Percentiles rank a stretch among this genome's conserved stretches.
Conservation (phyloP, 2,329 filamentous ascomycete species). For the Fusarium piperis region DNA sequence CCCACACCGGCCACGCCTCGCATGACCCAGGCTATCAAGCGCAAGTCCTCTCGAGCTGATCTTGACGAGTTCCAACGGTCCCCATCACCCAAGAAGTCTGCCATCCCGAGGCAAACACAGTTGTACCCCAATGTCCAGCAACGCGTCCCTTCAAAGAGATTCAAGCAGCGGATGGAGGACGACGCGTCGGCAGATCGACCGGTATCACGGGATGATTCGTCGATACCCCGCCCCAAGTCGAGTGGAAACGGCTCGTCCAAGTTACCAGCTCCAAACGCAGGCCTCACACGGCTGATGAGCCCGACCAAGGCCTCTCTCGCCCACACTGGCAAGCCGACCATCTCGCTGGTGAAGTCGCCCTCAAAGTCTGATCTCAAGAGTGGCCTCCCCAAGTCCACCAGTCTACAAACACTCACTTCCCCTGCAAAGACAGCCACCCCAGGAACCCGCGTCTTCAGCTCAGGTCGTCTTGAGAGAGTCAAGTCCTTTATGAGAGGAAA, state of each 20-base stretch:
- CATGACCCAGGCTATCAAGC: constrained; percentile 50
- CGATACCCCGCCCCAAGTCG: constrained; percentile 59
- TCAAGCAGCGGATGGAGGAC: constrained; percentile 73
- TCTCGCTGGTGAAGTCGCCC: constrained; percentile 50
- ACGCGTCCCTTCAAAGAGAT: constrained; percentile 70
- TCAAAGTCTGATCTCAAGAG: constrained; percentile 56
- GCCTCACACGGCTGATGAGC: constrained; percentile 71
- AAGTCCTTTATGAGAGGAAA: constrained; percentile 66
- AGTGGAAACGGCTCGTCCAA: constrained; percentile 35
- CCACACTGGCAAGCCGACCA: constrained; percentile 41
- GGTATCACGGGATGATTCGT: constrained; percentile 60
- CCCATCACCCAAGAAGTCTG: constrained; percentile 42
- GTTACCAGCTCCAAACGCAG: constrained; percentile 57
- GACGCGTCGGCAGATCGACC: constrained; percentile 75
- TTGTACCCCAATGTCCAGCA: constrained; percentile 36
- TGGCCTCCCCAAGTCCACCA: constrained; percentile 61
- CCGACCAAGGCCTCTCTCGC: constrained; percentile 79
- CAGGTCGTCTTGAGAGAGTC: constrained; percentile 63
- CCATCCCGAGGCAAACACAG: constrained; percentile 23
- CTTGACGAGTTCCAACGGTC: constrained; percentile 46
- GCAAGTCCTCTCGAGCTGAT: constrained; percentile 43
- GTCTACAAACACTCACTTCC: constrained; percentile 55
- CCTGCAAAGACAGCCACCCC: constrained; percentile 47
- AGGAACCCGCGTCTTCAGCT: constrained; percentile 55
- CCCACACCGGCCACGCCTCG: constrained; percentile 54